Evolutionary conservation across 768 basidiomycete species (phyloP).

Genomic region (Amanita phalloides): DNA sequence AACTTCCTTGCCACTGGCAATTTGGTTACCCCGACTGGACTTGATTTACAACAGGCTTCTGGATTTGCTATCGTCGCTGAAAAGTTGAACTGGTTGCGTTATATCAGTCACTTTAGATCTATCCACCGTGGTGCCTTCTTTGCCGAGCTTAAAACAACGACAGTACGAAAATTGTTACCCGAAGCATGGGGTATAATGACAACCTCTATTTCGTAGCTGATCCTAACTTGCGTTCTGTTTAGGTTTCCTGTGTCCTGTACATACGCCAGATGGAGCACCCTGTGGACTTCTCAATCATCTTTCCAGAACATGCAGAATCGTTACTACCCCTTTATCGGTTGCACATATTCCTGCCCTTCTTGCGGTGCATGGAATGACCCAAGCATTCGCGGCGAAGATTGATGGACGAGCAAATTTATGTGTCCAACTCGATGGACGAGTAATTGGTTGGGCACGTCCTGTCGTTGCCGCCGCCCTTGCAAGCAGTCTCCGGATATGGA

Average conservation of each 20-base stretch:
- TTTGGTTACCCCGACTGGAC: constrained; percentile 85
- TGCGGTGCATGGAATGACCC: constrained; percentile 88
- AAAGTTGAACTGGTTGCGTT: constrained; percentile 97
- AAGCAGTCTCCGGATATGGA: constrained; percentile 83
- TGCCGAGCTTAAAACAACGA: constrained; percentile 95
- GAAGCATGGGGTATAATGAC: constrained; percentile 88
- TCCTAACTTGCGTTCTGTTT: constrained; percentile 1
- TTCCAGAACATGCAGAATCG: constrained; percentile 85
- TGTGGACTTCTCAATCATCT: constrained; percentile 98
- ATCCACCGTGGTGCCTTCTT: constrained; percentile 99
- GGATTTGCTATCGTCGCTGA: constrained; percentile 99
- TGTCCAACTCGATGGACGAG: constrained; percentile 89
- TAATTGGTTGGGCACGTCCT: constrained; percentile 89
- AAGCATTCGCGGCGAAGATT: constrained; percentile 67
- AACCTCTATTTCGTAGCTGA: constrained; percentile 8
- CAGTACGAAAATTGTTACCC: constrained; percentile 91
- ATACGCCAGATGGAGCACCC: constrained; percentile 96
- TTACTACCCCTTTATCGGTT: constrained; percentile 66
- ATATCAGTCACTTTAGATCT: constrained; percentile 96
- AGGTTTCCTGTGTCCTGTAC: constrained; percentile 98
- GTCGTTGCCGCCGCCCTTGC: constrained; percentile 69
- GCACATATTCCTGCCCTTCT: constrained; percentile 77
- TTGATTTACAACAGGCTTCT: constrained; percentile 93
- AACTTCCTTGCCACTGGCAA: constrained; percentile 99
- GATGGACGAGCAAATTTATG: constrained; percentile 77